These are phyloP conservation scores for Heterobasidion occidentale DNA, from an alignment of 1,284 basidiomycete species.

Conservation along the genomic window DNA sequence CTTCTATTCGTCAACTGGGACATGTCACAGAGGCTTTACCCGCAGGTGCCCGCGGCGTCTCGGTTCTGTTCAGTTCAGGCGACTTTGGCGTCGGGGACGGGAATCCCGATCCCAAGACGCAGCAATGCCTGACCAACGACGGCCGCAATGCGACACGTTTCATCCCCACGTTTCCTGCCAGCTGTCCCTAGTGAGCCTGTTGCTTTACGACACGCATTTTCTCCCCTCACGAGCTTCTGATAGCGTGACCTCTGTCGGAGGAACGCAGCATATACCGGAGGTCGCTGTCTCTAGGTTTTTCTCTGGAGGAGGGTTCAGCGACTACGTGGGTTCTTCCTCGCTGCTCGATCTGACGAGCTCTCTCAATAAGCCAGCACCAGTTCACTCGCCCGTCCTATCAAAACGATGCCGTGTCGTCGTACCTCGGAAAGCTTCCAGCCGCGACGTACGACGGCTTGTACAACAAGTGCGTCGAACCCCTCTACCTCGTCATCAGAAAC, in stretches of 20 bases:
- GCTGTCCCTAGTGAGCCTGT: constrained; percentile 36
- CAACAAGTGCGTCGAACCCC: constrained; percentile 31
- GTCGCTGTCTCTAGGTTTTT: constrained; percentile 35
- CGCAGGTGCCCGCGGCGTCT: constrained; percentile 56
- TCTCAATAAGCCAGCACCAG: constrained; percentile 17
- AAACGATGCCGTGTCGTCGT: constrained; percentile 30
- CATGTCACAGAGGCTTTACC: background rate
- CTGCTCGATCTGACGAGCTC: background rate
- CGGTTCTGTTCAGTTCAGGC: constrained; percentile 56
- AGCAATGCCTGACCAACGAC: constrained; percentile 52
- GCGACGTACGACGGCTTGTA: constrained; percentile 48
- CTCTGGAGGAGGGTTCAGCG: constrained; percentile 65
- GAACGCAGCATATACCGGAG: constrained; percentile 49
- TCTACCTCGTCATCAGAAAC: constrained; percentile 13
- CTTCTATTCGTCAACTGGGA: background rate
- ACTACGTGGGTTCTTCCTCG: constrained; percentile 30
- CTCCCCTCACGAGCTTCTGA: constrained; percentile 8
- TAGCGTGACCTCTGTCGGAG: constrained; percentile 58
- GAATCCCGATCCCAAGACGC: constrained; percentile 36
- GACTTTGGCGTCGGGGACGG: constrained; percentile 67
- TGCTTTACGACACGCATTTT: background rate
- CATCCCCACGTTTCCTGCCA: constrained; percentile 53
- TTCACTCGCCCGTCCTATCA: constrained; percentile 54
- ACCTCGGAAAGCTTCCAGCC: constrained; percentile 35
- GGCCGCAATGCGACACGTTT: constrained; percentile 46